These are phyloP conservation scores for Starmerella sp. DNA, from an alignment of 805 yeast species.

Conservation along the genomic window DNA sequence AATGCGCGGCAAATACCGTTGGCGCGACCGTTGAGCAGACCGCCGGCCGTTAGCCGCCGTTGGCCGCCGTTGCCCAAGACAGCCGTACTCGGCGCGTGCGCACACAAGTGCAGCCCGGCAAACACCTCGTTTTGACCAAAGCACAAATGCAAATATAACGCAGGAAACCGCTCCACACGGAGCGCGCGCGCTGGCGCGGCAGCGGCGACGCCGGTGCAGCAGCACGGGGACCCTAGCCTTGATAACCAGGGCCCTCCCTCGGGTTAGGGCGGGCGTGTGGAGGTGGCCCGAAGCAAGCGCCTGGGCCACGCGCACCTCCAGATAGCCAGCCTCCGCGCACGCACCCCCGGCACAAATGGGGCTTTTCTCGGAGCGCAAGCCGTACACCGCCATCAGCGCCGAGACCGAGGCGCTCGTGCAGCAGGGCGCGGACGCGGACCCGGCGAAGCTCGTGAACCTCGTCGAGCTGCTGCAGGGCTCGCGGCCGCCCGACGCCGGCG, in stretches of 20 bases:
- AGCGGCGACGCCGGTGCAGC: too few relatives aligned
- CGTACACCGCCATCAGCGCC: conserved; percentile 36
- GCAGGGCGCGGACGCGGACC: conserved; percentile 29
- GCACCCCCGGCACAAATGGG: conserved; percentile 19
- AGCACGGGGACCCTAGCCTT: neutral
- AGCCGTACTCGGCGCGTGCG: too few relatives aligned
- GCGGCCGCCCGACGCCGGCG: conserved; percentile 28
- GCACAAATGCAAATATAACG: too few relatives aligned
- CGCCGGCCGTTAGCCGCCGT: too few relatives aligned
- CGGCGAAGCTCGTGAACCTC: conserved; percentile 46
- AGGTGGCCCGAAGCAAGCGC: neutral
- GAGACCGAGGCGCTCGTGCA: conserved; percentile 31
- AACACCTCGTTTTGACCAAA: too few relatives aligned
- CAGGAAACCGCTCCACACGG: too few relatives aligned
- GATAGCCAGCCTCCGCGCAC: neutral
- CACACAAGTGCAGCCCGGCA: too few relatives aligned
- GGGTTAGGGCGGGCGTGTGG: neutral
- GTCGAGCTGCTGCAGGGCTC: conserved; percentile 41
- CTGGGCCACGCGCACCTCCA: neutral
- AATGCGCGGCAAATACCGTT: too few relatives aligned
- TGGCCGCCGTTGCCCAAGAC: too few relatives aligned
- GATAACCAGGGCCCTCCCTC: neutral
- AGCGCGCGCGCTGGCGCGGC: too few relatives aligned
- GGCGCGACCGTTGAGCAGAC: too few relatives aligned
- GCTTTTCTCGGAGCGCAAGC: conserved; percentile 28